Evolutionary conservation across 2,329 filamentous ascomycete genomes (phyloP).

Genomic region (Zalaria obscura): DNA sequence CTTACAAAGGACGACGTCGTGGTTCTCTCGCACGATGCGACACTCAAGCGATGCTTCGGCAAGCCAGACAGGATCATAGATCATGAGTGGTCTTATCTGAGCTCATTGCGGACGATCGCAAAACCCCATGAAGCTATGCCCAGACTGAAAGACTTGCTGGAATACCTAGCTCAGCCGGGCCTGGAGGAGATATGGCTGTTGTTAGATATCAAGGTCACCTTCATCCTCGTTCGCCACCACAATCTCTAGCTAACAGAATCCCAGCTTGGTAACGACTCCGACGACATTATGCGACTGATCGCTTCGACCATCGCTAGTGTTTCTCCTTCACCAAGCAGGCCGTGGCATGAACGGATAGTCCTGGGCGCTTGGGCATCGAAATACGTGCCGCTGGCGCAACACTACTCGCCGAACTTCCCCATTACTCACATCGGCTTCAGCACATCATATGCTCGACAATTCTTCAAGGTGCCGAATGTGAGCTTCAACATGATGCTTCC

Average conservation of each 20-base stretch:
- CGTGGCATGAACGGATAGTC: conserved; percentile 62
- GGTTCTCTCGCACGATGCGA: conserved; percentile 56
- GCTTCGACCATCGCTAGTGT: conserved; percentile 46
- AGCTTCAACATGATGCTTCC: conserved; percentile 67
- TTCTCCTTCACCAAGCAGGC: conserved; percentile 26
- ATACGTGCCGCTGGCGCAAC: conserved; percentile 50
- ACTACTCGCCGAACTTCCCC: conserved; percentile 48
- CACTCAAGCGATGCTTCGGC: conserved; percentile 70
- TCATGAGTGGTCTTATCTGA: conserved; percentile 61
- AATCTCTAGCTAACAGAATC: conserved; percentile 2
- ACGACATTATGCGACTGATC: conserved; percentile 56
- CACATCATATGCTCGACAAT: conserved; percentile 53
- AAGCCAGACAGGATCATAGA: conserved; percentile 57
- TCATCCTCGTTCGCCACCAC: neutral
- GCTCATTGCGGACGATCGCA: conserved; percentile 50
- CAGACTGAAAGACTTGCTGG: conserved; percentile 57
- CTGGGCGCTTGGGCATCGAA: conserved; percentile 73
- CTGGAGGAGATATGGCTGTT: conserved; percentile 62
- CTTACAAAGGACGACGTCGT: conserved; percentile 70
- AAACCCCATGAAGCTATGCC: conserved; percentile 61
- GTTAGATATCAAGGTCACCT: conserved; percentile 69
- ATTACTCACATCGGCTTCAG: conserved; percentile 57
- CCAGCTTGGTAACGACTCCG: conserved; percentile 54
- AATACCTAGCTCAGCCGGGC: conserved; percentile 52
- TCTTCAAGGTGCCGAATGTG: conserved; percentile 52